These are phyloP conservation scores for Botryotinia convoluta DNA, from an alignment of 2,329 filamentous ascomycete species.

Conservation along the genomic window DNA sequence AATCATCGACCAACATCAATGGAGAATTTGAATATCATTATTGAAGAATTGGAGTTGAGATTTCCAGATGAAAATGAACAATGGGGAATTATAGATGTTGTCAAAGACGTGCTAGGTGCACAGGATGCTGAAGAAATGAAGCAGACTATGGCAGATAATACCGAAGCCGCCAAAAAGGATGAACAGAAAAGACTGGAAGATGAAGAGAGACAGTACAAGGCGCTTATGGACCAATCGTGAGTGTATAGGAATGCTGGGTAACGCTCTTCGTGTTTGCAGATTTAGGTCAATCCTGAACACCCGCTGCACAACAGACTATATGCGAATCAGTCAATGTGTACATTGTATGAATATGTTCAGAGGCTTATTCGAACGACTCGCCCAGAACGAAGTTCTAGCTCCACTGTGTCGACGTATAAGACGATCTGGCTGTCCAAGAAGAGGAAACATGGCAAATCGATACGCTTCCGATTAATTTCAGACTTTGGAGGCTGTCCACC, in stretches of 20 bases:
- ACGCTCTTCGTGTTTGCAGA: neutral
- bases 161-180: slow-evolving; percentile 2
- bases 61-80: slow-evolving; percentile 57
- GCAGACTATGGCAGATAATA: slow-evolving; percentile 14
- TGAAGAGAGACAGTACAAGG: neutral
- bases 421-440: neutral
- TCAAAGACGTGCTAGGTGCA: slow-evolving; percentile 56
- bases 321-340: neutral
- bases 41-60: slow-evolving; percentile 63
- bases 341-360: neutral
- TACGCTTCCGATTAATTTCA: neutral
- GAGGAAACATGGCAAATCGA: neutral
- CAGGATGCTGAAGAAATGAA: slow-evolving; percentile 32
- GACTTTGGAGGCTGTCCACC: neutral
- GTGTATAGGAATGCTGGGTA: neutral
- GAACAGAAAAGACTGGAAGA: slow-evolving; percentile 9
- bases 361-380: neutral
- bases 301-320: neutral
- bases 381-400: neutral
- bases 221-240: neutral
- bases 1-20: slow-evolving; percentile 60
- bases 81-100: slow-evolving; percentile 53
- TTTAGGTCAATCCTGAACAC: neutral
- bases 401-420: neutral
- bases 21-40: slow-evolving; percentile 58